These are phyloP conservation scores for Coniochaeta sp. DNA, from an alignment of 2,329 filamentous ascomycete species.

Conservation along the genomic window DNA sequence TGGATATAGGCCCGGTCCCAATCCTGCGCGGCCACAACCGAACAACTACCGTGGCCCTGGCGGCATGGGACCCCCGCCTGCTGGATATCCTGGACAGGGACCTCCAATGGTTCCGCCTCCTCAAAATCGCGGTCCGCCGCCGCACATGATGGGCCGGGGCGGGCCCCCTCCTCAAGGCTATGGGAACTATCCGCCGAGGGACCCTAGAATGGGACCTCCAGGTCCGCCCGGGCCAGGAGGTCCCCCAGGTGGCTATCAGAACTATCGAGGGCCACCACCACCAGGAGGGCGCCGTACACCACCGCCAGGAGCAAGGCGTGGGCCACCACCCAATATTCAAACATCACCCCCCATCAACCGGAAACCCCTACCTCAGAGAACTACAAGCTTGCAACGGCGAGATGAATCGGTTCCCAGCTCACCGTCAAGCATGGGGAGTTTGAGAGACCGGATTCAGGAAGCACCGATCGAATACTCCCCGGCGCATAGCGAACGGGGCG, in stretches of 20 bases:
- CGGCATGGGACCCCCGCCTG: conserved; percentile 3
- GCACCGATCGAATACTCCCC: conserved; percentile 7
- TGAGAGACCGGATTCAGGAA: conserved; percentile 13
- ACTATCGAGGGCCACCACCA: conserved; percentile 9
- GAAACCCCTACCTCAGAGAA: conserved; percentile 22
- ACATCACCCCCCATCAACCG: conserved; percentile 19
- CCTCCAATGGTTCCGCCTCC: conserved; percentile 1
- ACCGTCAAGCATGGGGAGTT: conserved; percentile 10
- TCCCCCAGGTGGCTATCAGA: conserved; percentile 4
- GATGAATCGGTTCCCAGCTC: conserved; percentile 13
- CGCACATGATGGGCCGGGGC: background rate
- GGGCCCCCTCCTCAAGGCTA: background rate
- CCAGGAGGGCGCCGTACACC: conserved; percentile 16
- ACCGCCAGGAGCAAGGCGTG: conserved; percentile 10
- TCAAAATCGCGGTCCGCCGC: background rate
- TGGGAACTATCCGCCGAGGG: background rate
- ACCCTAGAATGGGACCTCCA: conserved; percentile 9
- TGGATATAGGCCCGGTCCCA: conserved; percentile 19
- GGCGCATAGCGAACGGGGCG: conserved; percentile 6
- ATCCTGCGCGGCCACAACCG: conserved; percentile 21
- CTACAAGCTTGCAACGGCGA: conserved; percentile 15
- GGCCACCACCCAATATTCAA: conserved; percentile 9
- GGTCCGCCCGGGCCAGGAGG: conserved; percentile 5
- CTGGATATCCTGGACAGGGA: background rate
- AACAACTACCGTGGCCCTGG: conserved; percentile 13